Conservation (phyloP, 371 early-diverging fungal species). For the Phascolomyces articulosus region DNA sequence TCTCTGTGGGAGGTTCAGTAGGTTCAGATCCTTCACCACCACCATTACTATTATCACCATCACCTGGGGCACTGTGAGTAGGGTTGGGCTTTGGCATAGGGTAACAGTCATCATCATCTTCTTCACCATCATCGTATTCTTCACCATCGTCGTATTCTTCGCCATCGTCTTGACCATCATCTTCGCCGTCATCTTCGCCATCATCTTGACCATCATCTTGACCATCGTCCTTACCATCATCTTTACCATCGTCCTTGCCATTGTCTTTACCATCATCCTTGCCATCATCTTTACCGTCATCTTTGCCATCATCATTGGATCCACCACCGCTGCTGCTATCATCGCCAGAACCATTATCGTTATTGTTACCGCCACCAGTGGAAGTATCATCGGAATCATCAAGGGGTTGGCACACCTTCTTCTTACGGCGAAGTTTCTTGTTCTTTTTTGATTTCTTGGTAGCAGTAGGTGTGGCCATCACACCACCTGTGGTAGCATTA, state of each 20-base stretch:
- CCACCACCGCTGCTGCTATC: too few species aligned
- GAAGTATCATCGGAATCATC: too few species aligned
- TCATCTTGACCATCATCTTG: background rate
- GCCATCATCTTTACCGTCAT: background rate
- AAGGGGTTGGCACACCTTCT: too few species aligned
- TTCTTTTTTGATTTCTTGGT: too few species aligned
- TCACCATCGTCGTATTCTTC: background rate
- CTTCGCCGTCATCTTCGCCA: background rate
- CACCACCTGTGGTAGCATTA: conserved; percentile 3
- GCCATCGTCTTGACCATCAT: background rate
- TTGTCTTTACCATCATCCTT: background rate
- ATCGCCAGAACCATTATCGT: too few species aligned
- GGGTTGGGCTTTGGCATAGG: background rate
- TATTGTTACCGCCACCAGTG: too few species aligned
- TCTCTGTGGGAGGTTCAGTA: background rate
- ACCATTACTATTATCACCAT: too few species aligned
- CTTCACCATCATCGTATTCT: background rate
- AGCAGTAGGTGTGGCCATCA: too few species aligned
- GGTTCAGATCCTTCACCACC: background rate
- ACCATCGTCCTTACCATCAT: conserved; percentile 5
- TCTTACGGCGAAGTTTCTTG: too few species aligned
- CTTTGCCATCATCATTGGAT: too few species aligned
- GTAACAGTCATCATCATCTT: conserved; percentile 2
- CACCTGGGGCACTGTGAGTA: too few species aligned
- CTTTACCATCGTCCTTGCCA: background rate